Percentiles rank a stretch among this genome's conserved stretches.
These are phyloP conservation scores for Penicillium pancosmium DNA, from an alignment of 495 filamentous ascomycete genomes.

Conservation along the genomic window DNA sequence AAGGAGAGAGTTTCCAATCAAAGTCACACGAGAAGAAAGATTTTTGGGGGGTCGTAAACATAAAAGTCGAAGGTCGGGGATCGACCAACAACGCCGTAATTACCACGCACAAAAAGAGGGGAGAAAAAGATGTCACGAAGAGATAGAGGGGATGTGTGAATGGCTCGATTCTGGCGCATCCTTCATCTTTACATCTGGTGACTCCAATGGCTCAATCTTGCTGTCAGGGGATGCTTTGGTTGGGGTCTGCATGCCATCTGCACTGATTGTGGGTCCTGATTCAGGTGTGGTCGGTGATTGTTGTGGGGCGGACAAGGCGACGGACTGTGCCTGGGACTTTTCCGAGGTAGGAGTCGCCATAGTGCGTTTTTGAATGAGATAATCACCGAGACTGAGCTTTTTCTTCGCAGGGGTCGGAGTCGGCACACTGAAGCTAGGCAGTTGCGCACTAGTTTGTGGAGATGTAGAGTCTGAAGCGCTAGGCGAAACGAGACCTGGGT, in stretches of 20 bases:
- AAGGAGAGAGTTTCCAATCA: slow-evolving; percentile 14
- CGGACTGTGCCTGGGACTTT: slow-evolving; percentile 37
- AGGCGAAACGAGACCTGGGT: slow-evolving; percentile 37
- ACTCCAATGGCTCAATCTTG: slow-evolving; percentile 24
- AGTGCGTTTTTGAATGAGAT: slow-evolving; percentile 54
- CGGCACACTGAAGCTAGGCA: slow-evolving; percentile 38
- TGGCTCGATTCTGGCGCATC: slow-evolving; percentile 34
- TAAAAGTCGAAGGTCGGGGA: slow-evolving; percentile 17
- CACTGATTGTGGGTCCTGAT: slow-evolving; percentile 8
- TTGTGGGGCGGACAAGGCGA: slow-evolving; percentile 24
- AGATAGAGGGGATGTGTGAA: slow-evolving; percentile 32
- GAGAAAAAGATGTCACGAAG: slow-evolving; percentile 23
- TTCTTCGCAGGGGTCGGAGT: slow-evolving; percentile 64
- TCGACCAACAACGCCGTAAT: slow-evolving; percentile 22
- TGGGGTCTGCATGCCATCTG: slow-evolving; percentile 20
- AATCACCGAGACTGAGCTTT: slow-evolving; percentile 69
- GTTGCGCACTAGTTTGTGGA: slow-evolving; percentile 21
- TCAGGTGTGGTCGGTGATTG: slow-evolving; percentile 30
- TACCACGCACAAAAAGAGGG: slow-evolving; percentile 7
- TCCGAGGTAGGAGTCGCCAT: slow-evolving; percentile 45
- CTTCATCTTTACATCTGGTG: slow-evolving; percentile 37
- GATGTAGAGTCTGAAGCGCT: slow-evolving; percentile 34
- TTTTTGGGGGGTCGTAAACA: slow-evolving; percentile 33
- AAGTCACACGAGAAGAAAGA: slow-evolving; percentile 28
- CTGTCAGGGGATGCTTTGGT: slow-evolving; percentile 17